Conservation (phyloP, 176 grass and related monocot genomes). For the Carex kokanica region DNA sequence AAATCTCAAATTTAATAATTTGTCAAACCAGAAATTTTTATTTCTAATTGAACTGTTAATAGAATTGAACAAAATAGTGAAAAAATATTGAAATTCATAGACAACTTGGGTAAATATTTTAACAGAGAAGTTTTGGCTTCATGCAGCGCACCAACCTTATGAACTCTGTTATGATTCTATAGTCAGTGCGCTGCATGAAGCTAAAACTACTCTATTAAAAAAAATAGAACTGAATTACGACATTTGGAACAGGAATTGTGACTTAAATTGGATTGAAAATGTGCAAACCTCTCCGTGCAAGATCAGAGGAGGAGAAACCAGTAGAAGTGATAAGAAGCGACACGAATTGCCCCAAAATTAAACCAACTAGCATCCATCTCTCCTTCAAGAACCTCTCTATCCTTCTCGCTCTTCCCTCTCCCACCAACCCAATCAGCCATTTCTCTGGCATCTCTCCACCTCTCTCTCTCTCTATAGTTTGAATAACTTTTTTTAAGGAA, state of each 20-base stretch:
- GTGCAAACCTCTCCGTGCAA: conserved; percentile 58
- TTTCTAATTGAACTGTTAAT: neutral
- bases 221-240: neutral
- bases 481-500: neutral
- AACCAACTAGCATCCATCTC: conserved; percentile 53
- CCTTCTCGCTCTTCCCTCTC: conserved; percentile 18
- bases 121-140: too few relatives aligned
- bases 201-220: too few relatives aligned
- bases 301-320: conserved; percentile 86
- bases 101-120: neutral
- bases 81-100: neutral
- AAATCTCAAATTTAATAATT: neutral
- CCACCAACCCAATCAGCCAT: conserved; percentile 37
- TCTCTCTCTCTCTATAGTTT: conserved; percentile 16
- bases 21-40: neutral
- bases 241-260: neutral
- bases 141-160: too few relatives aligned
- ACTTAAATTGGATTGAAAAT: neutral
- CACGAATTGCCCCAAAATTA: conserved; percentile 75
- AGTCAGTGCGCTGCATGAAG: too few relatives aligned
- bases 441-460: conserved; percentile 34
- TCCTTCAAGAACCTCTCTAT: conserved; percentile 19
- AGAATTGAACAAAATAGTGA: neutral
- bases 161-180: too few relatives aligned
- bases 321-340: conserved; percentile 94